phyloP scores from a whole-genome alignment of 2,329 filamentous ascomycete genomes.

The Exophiala dermatitidis region DNA sequence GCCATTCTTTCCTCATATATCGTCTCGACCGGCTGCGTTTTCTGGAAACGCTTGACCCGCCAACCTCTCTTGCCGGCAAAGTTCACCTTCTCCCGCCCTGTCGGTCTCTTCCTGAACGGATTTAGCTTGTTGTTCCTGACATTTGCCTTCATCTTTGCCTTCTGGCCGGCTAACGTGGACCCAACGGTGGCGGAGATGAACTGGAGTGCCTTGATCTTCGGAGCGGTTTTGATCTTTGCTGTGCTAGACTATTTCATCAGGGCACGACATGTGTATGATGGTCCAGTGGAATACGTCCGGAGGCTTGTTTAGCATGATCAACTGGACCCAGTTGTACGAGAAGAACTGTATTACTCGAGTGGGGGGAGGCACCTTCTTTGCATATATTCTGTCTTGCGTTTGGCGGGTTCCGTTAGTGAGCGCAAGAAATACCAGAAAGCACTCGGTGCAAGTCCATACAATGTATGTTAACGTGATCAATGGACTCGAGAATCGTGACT shows the following conservation, averaged over 20 bases:
- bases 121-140: conserved; percentile 28
- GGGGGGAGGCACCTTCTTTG: too few relatives aligned
- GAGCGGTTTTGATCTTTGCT: conserved; percentile 27
- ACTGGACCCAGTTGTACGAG: too few relatives aligned
- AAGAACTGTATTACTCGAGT: conserved; percentile 18
- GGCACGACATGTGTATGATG: conserved; percentile 29
- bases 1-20: conserved; percentile 38
- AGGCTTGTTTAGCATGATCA: conserved; percentile 13
- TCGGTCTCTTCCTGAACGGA: conserved; percentile 37
- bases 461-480: too few relatives aligned
- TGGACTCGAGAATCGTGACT: too few relatives aligned
- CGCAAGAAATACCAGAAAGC: too few relatives aligned
- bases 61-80: conserved; percentile 32
- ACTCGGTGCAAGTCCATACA: too few relatives aligned
- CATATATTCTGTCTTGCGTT: too few relatives aligned
- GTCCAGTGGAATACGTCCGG: conserved; percentile 30
- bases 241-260: conserved; percentile 27
- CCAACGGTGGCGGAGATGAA: conserved; percentile 28
- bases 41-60: conserved; percentile 33
- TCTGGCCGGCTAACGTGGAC: conserved; percentile 27
- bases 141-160: conserved; percentile 27
- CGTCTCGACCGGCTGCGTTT: conserved; percentile 32
- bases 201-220: conserved; percentile 29
- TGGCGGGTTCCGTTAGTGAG: too few relatives aligned
- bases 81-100: conserved; percentile 35